Evolutionary conservation across 2,329 filamentous ascomycete species (phyloP), one percentile per base, ranked within the genome.

Genomic region (Tolypocladium sp.): DNA sequence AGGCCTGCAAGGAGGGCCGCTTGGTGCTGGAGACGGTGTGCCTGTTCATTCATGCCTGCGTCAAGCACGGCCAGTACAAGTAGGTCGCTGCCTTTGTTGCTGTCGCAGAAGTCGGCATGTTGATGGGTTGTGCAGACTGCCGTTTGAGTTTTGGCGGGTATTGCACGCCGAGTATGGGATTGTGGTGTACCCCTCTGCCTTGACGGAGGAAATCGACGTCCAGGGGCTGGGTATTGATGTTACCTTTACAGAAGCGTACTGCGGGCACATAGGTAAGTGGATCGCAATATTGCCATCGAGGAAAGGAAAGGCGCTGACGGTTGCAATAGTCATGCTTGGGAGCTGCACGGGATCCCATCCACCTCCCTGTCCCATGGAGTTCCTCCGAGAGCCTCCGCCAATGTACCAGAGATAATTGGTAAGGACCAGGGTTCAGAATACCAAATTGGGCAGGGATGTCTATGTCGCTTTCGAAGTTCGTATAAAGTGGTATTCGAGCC

Each of bases 101-200:
- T 22, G 30, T 20, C 30, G 2, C 33, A 13, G 13, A 49, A 33
- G 7, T 15, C 15, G 30, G 17, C 13, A 25, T n/a, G 30, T 10
- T 41, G 17, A 25, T 40, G 12, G 10, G 22, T n/a, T 41, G 6
- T 3, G 9, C 52, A 76, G 73, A 40, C 61, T 75, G 17, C 74
- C 74, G 13, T 62, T 68, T 2, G 71, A 72, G 57, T 76, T 76
- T 57, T 76, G 74, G 74, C 63, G 69, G 33, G 65, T 74, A 9
- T 65, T 76, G 17, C 71, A 74, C 40, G 60, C 67, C 8, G 73
- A 76, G 56, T 76, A 74, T 35, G 74, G 74, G 44, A 76, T 76
- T 51, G 63, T 76, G n/a, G 70, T 76, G 27, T 76, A 75, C 57
- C 74, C 73, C 3, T 74, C 73, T 1, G 73, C 74, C 4, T 63